phyloP scores from a whole-genome alignment of 78 protist genomes.

The Speleostelium caveatum region DNA sequence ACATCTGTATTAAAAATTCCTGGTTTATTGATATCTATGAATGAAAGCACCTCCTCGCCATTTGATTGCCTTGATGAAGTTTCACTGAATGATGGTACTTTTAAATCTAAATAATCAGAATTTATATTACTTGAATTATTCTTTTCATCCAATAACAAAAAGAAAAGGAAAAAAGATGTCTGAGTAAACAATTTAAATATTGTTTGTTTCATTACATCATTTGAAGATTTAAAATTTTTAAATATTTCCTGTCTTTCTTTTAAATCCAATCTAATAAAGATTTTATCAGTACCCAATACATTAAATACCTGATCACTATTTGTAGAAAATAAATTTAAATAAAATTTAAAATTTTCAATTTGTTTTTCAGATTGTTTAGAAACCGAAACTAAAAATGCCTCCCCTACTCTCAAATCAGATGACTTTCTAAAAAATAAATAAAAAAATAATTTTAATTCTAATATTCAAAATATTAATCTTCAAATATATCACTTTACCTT shows the following conservation, averaged over 20 bases:
- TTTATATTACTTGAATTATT: constrained; percentile 28
- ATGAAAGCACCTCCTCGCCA: constrained; percentile 28
- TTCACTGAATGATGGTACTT: constrained; percentile 36
- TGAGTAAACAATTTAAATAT: constrained; percentile 43
- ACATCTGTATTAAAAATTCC: constrained; percentile 55
- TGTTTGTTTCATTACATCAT: constrained; percentile 36
- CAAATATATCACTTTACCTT: constrained; percentile 14
- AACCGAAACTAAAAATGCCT: constrained; percentile 6
- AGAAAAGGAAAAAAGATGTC: constrained; percentile 4
- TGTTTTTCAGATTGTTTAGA: constrained; percentile 11
- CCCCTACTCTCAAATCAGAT: constrained; percentile 44
- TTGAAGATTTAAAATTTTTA: background rate
- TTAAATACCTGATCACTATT: constrained; percentile 16
- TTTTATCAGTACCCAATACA: constrained; percentile 18
- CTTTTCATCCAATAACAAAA: background rate
- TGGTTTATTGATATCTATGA: constrained; percentile 24
- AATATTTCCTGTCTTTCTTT: constrained; percentile 31
- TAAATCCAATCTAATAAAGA: constrained; percentile 9
- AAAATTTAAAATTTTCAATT: constrained; percentile 40
- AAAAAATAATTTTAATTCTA: background rate
- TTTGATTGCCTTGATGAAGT: too few relatives aligned
- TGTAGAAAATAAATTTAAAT: constrained; percentile 33
- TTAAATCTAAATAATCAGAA: constrained; percentile 16
- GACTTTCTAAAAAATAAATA: constrained; percentile 20
- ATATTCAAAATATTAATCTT: background rate